Evolutionary conservation across 306 rosid species (phyloP).

Genomic region (Astragalus glycyphyllos): DNA sequence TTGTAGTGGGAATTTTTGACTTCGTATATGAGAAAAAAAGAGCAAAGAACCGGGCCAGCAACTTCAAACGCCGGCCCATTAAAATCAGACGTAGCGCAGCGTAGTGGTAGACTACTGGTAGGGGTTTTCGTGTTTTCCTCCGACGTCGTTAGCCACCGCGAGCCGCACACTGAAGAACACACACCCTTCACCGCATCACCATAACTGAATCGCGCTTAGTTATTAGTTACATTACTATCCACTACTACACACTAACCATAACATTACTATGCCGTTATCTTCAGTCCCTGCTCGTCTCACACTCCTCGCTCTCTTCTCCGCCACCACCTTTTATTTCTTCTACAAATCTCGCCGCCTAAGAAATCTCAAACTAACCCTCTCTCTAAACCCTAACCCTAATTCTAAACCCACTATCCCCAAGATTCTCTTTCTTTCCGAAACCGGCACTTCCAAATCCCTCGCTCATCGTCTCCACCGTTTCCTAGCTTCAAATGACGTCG

Average conservation of each 20-base stretch:
- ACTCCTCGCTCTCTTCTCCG: constrained; percentile 90
- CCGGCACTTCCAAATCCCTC: constrained; percentile 81
- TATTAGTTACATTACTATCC: background rate
- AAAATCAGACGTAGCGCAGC: background rate
- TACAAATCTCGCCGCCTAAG: constrained; percentile 84
- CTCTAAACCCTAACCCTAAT: constrained; percentile 30
- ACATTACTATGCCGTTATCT: constrained; percentile 58
- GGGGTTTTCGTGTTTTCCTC: background rate
- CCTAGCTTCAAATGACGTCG: constrained; percentile 55
- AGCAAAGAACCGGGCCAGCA: background rate
- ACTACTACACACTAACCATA: background rate
- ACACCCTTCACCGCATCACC: background rate
- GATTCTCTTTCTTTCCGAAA: constrained; percentile 77
- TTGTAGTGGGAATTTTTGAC: no score
- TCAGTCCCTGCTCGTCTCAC: constrained; percentile 69
- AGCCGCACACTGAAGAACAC: background rate
- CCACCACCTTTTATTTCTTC: constrained; percentile 75
- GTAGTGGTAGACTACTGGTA: no score
- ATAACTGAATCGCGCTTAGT: background rate
- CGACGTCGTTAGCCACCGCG: constrained; percentile 8
- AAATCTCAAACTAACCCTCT: constrained; percentile 53
- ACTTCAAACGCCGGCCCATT: background rate
- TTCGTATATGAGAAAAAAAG: no score
- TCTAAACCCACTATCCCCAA: constrained; percentile 47
- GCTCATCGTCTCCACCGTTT: constrained; percentile 71